Evolutionary conservation across 208 protist species (phyloP).

Genomic region (Trypanosoma melophagium): DNA sequence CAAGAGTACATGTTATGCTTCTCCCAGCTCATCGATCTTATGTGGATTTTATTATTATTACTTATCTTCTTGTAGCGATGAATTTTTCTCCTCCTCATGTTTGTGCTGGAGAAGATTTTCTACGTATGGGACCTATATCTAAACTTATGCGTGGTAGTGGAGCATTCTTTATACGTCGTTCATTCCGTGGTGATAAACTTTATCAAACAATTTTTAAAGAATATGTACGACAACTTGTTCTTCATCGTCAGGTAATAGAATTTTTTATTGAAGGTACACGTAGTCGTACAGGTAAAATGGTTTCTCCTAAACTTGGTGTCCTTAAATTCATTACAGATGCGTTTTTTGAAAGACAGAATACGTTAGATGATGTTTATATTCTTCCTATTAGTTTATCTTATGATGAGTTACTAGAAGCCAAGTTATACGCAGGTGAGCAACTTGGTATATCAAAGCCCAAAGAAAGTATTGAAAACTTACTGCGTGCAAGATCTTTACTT

Average conservation of each 20-base stretch:
- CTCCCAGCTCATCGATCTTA: constrained; percentile 85
- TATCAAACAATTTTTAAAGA: constrained; percentile 81
- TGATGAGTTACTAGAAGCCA: constrained; percentile 85
- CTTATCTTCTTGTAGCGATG: constrained; percentile 74
- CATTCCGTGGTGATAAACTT: constrained; percentile 76
- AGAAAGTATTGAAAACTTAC: constrained; percentile 77
- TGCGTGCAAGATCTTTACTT: constrained; percentile 53
- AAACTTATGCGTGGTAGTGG: constrained; percentile 85
- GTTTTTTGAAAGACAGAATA: constrained; percentile 59
- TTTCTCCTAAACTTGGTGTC: constrained; percentile 88
- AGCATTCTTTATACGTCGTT: constrained; percentile 91
- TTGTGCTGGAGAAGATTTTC: constrained; percentile 87
- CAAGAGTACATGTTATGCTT: constrained; percentile 62
- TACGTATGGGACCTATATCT: constrained; percentile 64
- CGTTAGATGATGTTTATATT: constrained; percentile 78
- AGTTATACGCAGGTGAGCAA: constrained; percentile 83
- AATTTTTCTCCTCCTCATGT: constrained; percentile 75
- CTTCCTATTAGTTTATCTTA: constrained; percentile 88
- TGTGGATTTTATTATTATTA: constrained; percentile 89
- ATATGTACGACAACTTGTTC: constrained; percentile 80
- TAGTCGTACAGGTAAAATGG: constrained; percentile 85
- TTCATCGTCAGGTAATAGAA: constrained; percentile 55
- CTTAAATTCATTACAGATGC: constrained; percentile 86
- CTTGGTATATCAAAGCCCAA: constrained; percentile 81
- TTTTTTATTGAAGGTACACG: constrained; percentile 91